Conservation (phyloP, 2,329 filamentous ascomycete species). For the Cadophora gregata region DNA sequence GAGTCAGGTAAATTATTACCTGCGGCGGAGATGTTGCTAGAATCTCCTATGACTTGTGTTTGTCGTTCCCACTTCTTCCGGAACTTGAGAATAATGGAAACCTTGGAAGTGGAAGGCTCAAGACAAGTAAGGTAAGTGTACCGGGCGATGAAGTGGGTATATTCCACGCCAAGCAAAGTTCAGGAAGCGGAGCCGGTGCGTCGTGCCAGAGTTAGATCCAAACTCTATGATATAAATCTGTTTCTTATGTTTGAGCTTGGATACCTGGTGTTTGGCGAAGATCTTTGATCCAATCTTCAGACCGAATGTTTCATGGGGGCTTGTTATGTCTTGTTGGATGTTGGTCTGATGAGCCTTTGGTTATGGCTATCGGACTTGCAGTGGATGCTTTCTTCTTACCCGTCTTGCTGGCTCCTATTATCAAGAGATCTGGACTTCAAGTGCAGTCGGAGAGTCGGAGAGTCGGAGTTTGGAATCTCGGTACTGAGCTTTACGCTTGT, state of each 20-base stretch:
- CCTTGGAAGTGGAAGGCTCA: too few relatives aligned
- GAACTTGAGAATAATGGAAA: too few relatives aligned
- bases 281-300: neutral
- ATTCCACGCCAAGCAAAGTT: constrained; percentile 2
- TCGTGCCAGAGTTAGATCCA: neutral
- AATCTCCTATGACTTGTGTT: constrained; percentile 1
- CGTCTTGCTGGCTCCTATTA: neutral
- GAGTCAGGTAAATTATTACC: constrained; percentile 8
- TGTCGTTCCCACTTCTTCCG: neutral
- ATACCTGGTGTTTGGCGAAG: neutral
- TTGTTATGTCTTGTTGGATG: neutral
- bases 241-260: neutral
- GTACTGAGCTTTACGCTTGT: neutral
- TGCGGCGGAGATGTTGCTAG: neutral
- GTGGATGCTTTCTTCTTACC: neutral
- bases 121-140: neutral
- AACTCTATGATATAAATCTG: constrained; percentile 7
- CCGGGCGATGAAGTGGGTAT: constrained; percentile 11
- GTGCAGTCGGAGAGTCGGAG: too few relatives aligned
- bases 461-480: neutral
- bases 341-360: neutral
- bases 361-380: neutral
- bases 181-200: constrained; percentile 4
- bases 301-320: neutral
- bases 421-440: neutral